Evolutionary conservation across 352 stramenopile genomes (phyloP), one percentile per base, ranked within the genome.

Genomic region (Pythium coloratum): DNA sequence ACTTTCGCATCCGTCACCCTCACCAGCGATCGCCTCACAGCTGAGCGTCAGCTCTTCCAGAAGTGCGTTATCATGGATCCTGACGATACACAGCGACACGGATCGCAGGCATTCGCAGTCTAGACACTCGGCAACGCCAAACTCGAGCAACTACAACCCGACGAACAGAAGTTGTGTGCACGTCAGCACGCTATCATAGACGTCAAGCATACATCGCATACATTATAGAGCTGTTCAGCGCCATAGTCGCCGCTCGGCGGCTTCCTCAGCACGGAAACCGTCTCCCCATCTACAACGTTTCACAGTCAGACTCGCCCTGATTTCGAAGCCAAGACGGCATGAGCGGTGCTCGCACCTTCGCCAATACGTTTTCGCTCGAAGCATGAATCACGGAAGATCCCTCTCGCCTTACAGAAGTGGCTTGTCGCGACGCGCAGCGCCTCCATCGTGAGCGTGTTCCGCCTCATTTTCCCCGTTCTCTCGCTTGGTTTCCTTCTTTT

Each of bases 71-170:
- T 33, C 60, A 1, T 42, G 24, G 1, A 18, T 50, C 34, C 71
- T 60, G 30, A 59, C 28, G 33, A 77, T 36, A n/a, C 49, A 59
- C 9, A 66, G 64, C 18, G 60, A 30, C 18, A 77, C 40, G 3
- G 38, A 62, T 16, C 57, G 50, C 3, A 76, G 36, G 18, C 70
- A 76, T 13, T 49, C 9, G 16, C 70, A 61, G 20, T 76, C 70
- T 14, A 76, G 36, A 49, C 70, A 73, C 55, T 76, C 70, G 20
- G 66, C 66, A 0, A 76, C 66, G 30, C 70, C 70, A 46, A 59
- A 71, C 38, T 73, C 66, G n/a, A 76, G 18, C 36, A 73, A 33
- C 71, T 71, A 20, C 34, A 49, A 5, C 40, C 44, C 18, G 20
- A 6, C 10, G 28, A 40, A 13, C 1, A 12, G 3, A 12, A 53